phyloP scores from a whole-genome alignment of 2,329 filamentous ascomycete species.

The Cercospora nicotianae region DNA sequence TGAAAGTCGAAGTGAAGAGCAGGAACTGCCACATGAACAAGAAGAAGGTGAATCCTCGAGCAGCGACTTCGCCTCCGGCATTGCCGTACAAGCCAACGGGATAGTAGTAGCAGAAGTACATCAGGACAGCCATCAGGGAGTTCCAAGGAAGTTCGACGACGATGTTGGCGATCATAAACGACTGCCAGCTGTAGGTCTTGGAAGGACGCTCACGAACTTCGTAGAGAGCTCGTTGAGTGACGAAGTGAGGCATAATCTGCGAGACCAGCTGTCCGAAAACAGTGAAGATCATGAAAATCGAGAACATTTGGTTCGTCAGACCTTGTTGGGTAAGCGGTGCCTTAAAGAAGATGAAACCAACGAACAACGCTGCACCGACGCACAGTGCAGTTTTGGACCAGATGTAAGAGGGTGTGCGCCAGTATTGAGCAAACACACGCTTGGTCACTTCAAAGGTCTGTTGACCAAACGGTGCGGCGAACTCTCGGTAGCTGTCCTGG shows the following conservation, averaged over 20 bases:
- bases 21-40: constrained; percentile 73
- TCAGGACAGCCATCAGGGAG: constrained; percentile 69
- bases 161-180: constrained; percentile 81
- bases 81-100: constrained; percentile 76
- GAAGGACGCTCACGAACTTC: constrained; percentile 82
- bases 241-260: constrained; percentile 83
- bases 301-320: constrained; percentile 82
- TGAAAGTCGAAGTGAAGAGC: constrained; percentile 70
- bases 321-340: constrained; percentile 68
- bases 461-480: constrained; percentile 69
- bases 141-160: constrained; percentile 86
- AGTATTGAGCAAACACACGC: constrained; percentile 88
- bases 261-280: constrained; percentile 78
- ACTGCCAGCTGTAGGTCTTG: constrained; percentile 81
- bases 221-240: constrained; percentile 77
- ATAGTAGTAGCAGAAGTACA: constrained; percentile 84
- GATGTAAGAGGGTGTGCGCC: constrained; percentile 86
- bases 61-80: constrained; percentile 62
- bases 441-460: constrained; percentile 68
- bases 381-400: constrained; percentile 77
- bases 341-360: constrained; percentile 71
- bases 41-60: constrained; percentile 78
- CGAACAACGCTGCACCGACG: constrained; percentile 67
- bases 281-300: constrained; percentile 77
- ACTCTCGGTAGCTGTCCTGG: constrained; percentile 67